These are phyloP conservation scores for Xylaria sp. DNA, from an alignment of 2,329 filamentous ascomycete genomes.

Conservation along the genomic window DNA sequence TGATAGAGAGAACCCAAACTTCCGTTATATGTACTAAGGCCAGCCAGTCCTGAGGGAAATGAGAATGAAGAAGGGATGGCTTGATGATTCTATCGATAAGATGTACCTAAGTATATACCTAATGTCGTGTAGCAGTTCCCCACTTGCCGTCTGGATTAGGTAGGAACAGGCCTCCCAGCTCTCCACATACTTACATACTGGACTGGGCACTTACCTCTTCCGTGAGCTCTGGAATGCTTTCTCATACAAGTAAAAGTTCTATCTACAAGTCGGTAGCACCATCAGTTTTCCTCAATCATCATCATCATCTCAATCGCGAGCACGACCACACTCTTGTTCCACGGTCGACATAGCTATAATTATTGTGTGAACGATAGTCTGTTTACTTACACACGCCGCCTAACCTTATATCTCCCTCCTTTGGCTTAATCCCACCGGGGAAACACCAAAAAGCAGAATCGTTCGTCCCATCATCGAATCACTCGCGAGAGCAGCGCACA, in stretches of 20 bases:
- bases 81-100: no score
- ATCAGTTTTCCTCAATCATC: background rate
- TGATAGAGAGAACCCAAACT: slow-evolving; percentile 52
- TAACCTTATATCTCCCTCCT: background rate
- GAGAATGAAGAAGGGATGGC: no score
- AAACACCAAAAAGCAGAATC: background rate
- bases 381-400: background rate
- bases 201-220: no score
- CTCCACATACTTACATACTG: no score
- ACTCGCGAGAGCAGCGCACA: background rate
- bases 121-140: background rate
- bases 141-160: no score
- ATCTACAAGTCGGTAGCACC: background rate
- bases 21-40: slow-evolving; percentile 49
- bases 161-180: no score
- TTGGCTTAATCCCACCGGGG: background rate
- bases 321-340: background rate
- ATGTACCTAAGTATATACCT: no score
- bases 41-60: background rate
- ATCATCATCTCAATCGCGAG: no score
- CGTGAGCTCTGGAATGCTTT: slow-evolving; percentile 2
- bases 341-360: background rate
- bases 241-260: slow-evolving; percentile 1
- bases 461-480: background rate
- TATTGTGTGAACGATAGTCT: background rate